Evolutionary conservation across 1,139 yeast genomes (phyloP).

Genomic region (Pichia sp.): DNA sequence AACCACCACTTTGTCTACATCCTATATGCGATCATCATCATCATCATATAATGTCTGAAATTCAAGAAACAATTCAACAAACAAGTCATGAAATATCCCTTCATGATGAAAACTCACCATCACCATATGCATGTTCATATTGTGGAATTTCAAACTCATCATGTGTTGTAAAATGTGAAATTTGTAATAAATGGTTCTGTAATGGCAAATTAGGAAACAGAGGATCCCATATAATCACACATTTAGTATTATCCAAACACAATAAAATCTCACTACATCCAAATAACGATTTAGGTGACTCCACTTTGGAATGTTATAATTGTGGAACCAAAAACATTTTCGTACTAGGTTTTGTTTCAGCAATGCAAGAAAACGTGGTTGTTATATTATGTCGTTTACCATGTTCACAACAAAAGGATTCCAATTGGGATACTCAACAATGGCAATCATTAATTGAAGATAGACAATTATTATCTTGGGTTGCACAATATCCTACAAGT

Average conservation of each 20-base stretch:
- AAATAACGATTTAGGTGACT: constrained; percentile 79
- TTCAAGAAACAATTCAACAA: background rate
- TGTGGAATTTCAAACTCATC: constrained; percentile 69
- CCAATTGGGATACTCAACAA: constrained; percentile 79
- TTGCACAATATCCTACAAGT: constrained; percentile 63
- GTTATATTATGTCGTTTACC: constrained; percentile 86
- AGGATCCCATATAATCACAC: constrained; percentile 83
- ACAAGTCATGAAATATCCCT: too few relatives aligned
- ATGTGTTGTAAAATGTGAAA: constrained; percentile 68
- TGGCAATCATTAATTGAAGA: constrained; percentile 89
- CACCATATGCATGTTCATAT: constrained; percentile 54
- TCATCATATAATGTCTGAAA: background rate
- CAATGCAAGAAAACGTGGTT: constrained; percentile 81
- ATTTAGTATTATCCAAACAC: constrained; percentile 76
- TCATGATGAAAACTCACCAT: constrained; percentile 3
- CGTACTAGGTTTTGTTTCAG: constrained; percentile 79
- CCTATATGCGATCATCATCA: background rate
- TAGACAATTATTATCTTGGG: constrained; percentile 74
- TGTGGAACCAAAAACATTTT: constrained; percentile 84
- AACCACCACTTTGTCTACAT: background rate
- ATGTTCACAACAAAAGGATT: constrained; percentile 71
- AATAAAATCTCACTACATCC: constrained; percentile 69
- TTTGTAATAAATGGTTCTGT: constrained; percentile 87
- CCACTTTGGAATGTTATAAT: constrained; percentile 80
- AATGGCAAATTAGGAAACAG: constrained; percentile 55